Conservation (phyloP, 1,284 basidiomycete species). For the Erythrobasidium hasegawianum region DNA sequence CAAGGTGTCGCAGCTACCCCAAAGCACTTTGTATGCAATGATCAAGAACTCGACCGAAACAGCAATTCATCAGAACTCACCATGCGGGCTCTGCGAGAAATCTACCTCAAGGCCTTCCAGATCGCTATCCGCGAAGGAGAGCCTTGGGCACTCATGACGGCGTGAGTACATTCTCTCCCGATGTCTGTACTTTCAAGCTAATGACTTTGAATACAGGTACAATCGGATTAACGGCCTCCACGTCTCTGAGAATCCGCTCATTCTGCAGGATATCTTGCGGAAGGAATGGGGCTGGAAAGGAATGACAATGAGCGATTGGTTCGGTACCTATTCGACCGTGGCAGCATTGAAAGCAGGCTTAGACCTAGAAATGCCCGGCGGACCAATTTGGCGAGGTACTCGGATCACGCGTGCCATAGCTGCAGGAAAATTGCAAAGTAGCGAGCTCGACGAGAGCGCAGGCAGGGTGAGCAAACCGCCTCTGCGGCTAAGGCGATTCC, state of each 20-base stretch:
- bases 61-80: conserved; percentile 52
- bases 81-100: conserved; percentile 68
- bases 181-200: too few relatives aligned
- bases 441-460: conserved; percentile 59
- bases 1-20: conserved; percentile 35
- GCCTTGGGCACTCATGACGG: conserved; percentile 52
- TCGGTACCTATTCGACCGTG: conserved; percentile 59
- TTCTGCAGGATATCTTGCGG: conserved; percentile 61
- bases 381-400: conserved; percentile 53
- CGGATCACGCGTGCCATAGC: conserved; percentile 59
- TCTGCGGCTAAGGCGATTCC: too few relatives aligned
- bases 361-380: conserved; percentile 45
- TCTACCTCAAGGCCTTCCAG: conserved; percentile 80
- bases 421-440: conserved; percentile 57
- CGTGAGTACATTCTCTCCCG: conserved; percentile 8
- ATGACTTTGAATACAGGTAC: conserved; percentile 49
- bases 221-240: conserved; percentile 66
- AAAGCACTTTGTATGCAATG: conserved; percentile 37
- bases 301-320: conserved; percentile 14
- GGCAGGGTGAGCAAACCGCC: too few relatives aligned
- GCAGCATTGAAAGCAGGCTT: conserved; percentile 66
- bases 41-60: conserved; percentile 37
- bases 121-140: conserved; percentile 60
- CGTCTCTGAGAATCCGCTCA: conserved; percentile 59
- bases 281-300: conserved; percentile 60